Conservation (phyloP, 305 asterid genomes). For the Fraxinus ornus region DNA sequence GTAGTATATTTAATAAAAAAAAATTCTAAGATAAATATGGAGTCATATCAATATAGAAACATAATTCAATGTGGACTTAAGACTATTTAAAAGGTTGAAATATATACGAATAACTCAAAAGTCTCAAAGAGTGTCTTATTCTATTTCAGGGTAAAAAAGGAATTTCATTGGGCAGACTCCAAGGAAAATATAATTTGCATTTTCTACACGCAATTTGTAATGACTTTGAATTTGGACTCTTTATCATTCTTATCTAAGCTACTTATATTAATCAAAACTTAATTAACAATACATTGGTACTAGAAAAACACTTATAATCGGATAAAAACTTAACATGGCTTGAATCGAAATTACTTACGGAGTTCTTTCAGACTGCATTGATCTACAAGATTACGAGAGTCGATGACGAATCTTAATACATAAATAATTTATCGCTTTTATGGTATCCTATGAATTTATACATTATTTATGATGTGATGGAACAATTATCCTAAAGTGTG, state of each 20-base stretch:
- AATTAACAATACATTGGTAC: neutral
- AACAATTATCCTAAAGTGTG: neutral
- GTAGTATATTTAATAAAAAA: too few species aligned
- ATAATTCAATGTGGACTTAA: neutral
- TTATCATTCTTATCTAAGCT: neutral
- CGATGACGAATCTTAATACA: neutral
- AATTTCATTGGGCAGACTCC: neutral
- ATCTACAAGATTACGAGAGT: neutral
- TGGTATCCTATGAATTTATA: neutral
- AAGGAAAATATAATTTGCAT: neutral
- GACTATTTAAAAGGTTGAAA: neutral
- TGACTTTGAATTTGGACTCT: slow-evolving; percentile 8
- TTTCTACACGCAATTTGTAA: slow-evolving; percentile 30
- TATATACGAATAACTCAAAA: neutral
- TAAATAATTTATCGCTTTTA: neutral
- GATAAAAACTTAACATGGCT: neutral
- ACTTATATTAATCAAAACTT: neutral
- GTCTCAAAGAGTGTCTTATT: neutral
- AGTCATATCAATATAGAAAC: neutral
- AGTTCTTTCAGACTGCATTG: neutral
- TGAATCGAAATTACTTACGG: neutral
- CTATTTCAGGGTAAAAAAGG: neutral
- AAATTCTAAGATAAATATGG: neutral
- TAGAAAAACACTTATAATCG: neutral
- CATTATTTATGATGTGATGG: neutral